phyloP scores from a whole-genome alignment of 495 filamentous ascomycete species.

The Chaetomium tenue region DNA sequence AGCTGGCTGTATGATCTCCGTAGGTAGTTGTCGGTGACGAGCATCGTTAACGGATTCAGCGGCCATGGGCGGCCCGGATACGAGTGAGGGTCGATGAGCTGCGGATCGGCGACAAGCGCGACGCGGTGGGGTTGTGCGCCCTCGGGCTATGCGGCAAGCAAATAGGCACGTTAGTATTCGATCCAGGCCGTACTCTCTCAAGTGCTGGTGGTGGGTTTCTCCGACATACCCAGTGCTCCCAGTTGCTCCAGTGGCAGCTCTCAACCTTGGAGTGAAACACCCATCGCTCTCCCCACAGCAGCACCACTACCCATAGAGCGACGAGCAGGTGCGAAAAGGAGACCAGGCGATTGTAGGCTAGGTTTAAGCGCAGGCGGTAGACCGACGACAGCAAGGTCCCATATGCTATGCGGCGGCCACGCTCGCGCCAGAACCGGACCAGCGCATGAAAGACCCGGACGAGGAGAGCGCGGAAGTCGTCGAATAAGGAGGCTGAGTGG shows the following conservation, averaged over 20 bases:
- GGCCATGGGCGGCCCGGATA: constrained; percentile 94
- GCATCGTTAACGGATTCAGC: constrained; percentile 70
- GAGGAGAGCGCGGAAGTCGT: constrained; percentile 32
- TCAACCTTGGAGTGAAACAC: constrained; percentile 66
- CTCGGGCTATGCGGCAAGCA: constrained; percentile 54
- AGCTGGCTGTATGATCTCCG: constrained; percentile 72
- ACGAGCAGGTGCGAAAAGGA: constrained; percentile 66
- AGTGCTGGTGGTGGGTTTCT: background rate
- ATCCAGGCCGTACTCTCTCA: background rate
- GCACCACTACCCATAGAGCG: constrained; percentile 67
- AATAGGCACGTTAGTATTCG: constrained; percentile 1
- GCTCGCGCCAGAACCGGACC: constrained; percentile 40
- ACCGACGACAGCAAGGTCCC: constrained; percentile 29
- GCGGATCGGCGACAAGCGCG: constrained; percentile 91
- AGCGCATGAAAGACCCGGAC: constrained; percentile 37
- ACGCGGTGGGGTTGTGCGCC: constrained; percentile 80
- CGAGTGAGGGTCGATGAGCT: constrained; percentile 93
- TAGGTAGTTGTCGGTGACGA: constrained; percentile 86
- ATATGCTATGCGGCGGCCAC: constrained; percentile 37
- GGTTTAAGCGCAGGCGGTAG: constrained; percentile 40
- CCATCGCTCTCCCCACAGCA: constrained; percentile 86
- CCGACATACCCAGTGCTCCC: constrained; percentile 86
- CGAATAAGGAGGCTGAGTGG: constrained; percentile 31
- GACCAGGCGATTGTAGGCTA: constrained; percentile 49
- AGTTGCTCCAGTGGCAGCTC: constrained; percentile 75